phyloP scores from a whole-genome alignment of 495 filamentous ascomycete species.

The Hypoxylon rickii region DNA sequence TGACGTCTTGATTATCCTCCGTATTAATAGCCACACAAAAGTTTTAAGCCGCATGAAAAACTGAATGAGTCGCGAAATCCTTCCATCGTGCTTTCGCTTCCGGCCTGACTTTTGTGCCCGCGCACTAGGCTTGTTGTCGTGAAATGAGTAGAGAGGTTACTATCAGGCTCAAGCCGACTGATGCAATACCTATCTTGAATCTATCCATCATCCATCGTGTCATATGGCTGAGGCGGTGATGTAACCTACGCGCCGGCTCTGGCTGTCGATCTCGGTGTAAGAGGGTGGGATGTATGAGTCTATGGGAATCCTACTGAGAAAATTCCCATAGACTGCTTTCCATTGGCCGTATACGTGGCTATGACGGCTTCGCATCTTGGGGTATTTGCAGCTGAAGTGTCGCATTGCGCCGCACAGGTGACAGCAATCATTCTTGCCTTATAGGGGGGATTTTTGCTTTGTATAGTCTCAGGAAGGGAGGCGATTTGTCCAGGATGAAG shows the following conservation, averaged over 20 bases:
- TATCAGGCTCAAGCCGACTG: not conserved
- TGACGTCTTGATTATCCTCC: not conserved
- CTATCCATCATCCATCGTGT: not conserved
- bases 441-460: not conserved
- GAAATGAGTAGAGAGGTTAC: not conserved
- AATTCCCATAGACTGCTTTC: not conserved
- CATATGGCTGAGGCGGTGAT: constrained; percentile 15
- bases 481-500: constrained; percentile 6
- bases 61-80: not conserved
- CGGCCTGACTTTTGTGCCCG: not conserved
- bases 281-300: not conserved
- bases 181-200: not conserved
- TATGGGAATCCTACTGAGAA: not conserved
- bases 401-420: constrained; percentile 5
- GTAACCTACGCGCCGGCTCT: constrained; percentile 6
- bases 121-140: not conserved
- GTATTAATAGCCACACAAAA: constrained; percentile 1
- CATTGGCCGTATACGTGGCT: constrained; percentile 16
- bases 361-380: constrained; percentile 1
- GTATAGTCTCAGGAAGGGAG: not conserved
- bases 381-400: constrained; percentile 6
- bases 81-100: not conserved
- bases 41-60: constrained; percentile 18
- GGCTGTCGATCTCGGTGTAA: constrained; percentile 22
- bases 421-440: not conserved